Conservation (phyloP, 495 filamentous ascomycete genomes). For the Xylaria flabelliformis region DNA sequence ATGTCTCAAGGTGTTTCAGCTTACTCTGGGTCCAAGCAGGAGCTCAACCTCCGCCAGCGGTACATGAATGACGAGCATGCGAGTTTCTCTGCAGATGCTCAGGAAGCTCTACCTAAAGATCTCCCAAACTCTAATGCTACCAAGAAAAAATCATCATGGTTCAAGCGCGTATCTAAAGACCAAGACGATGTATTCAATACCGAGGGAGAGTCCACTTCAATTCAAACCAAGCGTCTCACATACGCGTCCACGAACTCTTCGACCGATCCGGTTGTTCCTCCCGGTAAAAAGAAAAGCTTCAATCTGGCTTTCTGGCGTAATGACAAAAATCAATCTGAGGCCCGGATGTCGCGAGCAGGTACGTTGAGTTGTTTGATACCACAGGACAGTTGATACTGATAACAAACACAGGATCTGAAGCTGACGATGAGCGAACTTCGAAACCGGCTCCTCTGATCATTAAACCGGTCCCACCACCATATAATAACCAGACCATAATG, state of each 20-base stretch:
- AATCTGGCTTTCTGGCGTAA: slow-evolving; percentile 55
- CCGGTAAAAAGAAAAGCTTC: slow-evolving; percentile 56
- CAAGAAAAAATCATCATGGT: slow-evolving; percentile 71
- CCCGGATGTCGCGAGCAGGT: slow-evolving; percentile 46
- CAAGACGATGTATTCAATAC: slow-evolving; percentile 36
- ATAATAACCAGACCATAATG: slow-evolving; percentile 25
- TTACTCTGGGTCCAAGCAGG: slow-evolving; percentile 20
- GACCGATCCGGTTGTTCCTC: neutral
- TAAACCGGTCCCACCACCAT: slow-evolving; percentile 16
- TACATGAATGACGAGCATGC: slow-evolving; percentile 33
- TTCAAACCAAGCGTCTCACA: slow-evolving; percentile 22
- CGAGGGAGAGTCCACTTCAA: slow-evolving; percentile 14
- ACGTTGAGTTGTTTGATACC: slow-evolving; percentile 21
- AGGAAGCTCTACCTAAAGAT: slow-evolving; percentile 12
- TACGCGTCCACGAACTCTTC: slow-evolving; percentile 29
- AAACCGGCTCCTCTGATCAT: slow-evolving; percentile 27
- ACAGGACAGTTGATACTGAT: slow-evolving; percentile 21
- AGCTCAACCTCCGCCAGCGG: slow-evolving; percentile 30
- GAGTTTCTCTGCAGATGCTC: neutral
- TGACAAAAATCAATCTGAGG: slow-evolving; percentile 44
- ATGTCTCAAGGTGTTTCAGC: slow-evolving; percentile 31
- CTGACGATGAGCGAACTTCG: slow-evolving; percentile 16
- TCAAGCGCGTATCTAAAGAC: slow-evolving; percentile 62
- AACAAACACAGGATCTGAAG: slow-evolving; percentile 24
- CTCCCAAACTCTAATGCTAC: slow-evolving; percentile 10